phyloP scores from a whole-genome alignment of 352 stramenopile genomes.

The Pythium brachiatum region DNA sequence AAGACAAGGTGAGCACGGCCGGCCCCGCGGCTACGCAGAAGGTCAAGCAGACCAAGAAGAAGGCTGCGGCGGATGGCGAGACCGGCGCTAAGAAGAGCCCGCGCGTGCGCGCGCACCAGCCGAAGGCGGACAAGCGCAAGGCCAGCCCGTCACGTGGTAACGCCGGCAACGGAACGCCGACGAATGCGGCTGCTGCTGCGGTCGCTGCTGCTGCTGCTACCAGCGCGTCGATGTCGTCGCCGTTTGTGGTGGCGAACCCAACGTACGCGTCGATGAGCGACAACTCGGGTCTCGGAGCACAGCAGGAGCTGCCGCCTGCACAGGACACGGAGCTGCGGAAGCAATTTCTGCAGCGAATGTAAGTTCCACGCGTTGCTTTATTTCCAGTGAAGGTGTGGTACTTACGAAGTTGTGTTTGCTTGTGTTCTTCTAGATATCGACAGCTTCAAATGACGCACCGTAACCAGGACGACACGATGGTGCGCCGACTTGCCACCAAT shows the following conservation, averaged over 20 bases:
- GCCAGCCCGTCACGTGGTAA: constrained; percentile 14
- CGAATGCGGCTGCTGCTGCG: neutral
- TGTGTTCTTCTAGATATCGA: constrained; percentile 50
- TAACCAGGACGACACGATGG: constrained; percentile 45
- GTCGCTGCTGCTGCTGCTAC: neutral
- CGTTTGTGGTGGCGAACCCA: neutral
- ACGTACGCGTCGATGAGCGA: constrained; percentile 10
- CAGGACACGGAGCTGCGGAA: constrained; percentile 43
- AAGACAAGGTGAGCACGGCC: constrained; percentile 24
- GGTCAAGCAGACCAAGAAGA: constrained; percentile 30
- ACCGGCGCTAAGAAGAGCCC: constrained; percentile 34
- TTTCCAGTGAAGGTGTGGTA: neutral
- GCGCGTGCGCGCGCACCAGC: constrained; percentile 21
- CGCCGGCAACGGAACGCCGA: neutral
- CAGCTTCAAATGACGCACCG: constrained; percentile 59
- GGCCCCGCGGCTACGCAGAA: constrained; percentile 13
- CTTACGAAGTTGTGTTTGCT: neutral
- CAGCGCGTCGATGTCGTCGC: neutral
- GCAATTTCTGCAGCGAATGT: constrained; percentile 47
- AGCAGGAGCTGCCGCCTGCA: constrained; percentile 26
- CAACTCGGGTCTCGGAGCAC: constrained; percentile 1
- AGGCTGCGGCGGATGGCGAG: constrained; percentile 17
- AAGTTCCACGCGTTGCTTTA: constrained; percentile 6
- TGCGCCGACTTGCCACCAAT: constrained; percentile 59
- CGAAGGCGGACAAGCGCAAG: constrained; percentile 28